Conservation (phyloP, 805 yeast genomes). For the Vanderwaltozyma polyspora region DNA sequence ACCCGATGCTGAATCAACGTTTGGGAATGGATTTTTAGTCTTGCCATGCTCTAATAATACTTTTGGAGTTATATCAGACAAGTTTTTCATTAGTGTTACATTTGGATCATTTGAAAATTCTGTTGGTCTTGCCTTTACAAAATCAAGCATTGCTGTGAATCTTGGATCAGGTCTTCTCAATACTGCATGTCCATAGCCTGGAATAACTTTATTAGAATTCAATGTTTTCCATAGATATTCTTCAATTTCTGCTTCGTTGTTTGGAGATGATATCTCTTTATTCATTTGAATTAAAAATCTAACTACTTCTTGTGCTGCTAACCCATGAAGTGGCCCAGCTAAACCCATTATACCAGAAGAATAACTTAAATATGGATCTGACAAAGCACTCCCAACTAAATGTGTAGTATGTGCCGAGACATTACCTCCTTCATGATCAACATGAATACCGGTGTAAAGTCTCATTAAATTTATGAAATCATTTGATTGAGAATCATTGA, state of each 20-base stretch:
- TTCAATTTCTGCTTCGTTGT: conserved; percentile 38
- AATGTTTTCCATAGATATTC: conserved; percentile 61
- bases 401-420: conserved; percentile 82
- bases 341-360: conserved; percentile 74
- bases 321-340: conserved; percentile 80
- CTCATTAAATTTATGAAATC: conserved; percentile 69
- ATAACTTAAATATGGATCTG: conserved; percentile 64
- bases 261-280: conserved; percentile 30
- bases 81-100: conserved; percentile 54
- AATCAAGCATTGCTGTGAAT: conserved; percentile 61
- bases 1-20: conserved; percentile 73
- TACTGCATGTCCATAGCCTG: conserved; percentile 86
- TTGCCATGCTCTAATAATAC: conserved; percentile 71
- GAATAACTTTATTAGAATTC: conserved; percentile 66
- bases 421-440: conserved; percentile 86
- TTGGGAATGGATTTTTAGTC: conserved; percentile 79
- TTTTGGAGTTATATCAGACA: conserved; percentile 62
- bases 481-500: conserved; percentile 30
- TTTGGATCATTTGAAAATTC: conserved; percentile 53
- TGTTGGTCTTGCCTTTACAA: conserved; percentile 41
- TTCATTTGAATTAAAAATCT: conserved; percentile 59
- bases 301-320: conserved; percentile 79
- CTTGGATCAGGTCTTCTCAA: conserved; percentile 77
- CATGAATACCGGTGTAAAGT: conserved; percentile 68
- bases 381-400: conserved; percentile 70